Percentiles rank a stretch among this genome's conserved stretches.
These are phyloP conservation scores for Fusarium verticillioides DNA, from an alignment of 2,329 filamentous ascomycete species.

Conservation along the genomic window DNA sequence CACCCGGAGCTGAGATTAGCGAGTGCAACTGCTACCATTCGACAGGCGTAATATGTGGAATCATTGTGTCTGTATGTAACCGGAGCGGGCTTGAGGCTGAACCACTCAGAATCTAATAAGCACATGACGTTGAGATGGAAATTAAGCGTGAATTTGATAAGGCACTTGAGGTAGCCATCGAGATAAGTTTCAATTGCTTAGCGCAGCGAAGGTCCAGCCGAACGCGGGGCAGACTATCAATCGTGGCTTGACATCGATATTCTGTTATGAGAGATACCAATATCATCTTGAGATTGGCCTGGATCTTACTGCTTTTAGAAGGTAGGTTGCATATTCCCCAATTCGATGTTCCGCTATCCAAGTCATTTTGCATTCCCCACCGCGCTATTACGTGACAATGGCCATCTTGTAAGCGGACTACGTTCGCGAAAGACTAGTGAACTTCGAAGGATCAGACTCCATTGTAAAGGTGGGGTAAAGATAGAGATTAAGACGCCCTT, in stretches of 20 bases:
- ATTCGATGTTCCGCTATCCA: accelerated
- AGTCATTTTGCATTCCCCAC: accelerated
- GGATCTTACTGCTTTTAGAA: not conserved
- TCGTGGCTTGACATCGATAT: not conserved
- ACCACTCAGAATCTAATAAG: accelerated
- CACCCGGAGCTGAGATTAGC: accelerated
- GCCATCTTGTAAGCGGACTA: accelerated
- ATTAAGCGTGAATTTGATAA: not conserved
- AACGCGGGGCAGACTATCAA: too few species aligned
- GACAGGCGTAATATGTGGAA: not conserved
- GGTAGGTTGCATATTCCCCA: accelerated
- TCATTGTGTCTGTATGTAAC: too few species aligned
- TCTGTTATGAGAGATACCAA: not conserved
- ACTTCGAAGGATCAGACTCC: accelerated
- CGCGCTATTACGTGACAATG: not conserved
- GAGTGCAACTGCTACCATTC: too few species aligned
- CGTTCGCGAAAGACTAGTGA: not conserved
- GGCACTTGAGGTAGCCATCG: not conserved
- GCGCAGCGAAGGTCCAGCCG: not conserved
- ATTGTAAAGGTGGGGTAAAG: not conserved
- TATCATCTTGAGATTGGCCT: accelerated
- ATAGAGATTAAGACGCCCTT: accelerated
- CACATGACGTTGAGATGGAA: not conserved
- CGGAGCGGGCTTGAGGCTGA: too few species aligned
- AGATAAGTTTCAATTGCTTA: not conserved